These are phyloP conservation scores for Suillus hirtellus DNA, from an alignment of 768 basidiomycete species.

Conservation along the genomic window DNA sequence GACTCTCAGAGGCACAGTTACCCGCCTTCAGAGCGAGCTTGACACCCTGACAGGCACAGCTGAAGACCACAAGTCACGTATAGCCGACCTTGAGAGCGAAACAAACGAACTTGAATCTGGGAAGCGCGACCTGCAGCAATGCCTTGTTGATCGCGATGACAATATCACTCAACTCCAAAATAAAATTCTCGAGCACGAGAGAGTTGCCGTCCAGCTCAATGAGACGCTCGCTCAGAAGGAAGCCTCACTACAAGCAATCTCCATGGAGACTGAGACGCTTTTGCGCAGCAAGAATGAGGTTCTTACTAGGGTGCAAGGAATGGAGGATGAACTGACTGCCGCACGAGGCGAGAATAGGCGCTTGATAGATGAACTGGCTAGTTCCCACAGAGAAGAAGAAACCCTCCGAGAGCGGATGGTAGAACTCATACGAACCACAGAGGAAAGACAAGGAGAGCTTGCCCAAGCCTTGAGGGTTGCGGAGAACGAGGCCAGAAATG, in stretches of 20 bases:
- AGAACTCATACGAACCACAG: constrained; percentile 15
- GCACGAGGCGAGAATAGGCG: constrained; percentile 1
- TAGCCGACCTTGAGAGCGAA: constrained; percentile 8
- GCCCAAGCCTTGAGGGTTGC: background rate
- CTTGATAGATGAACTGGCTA: constrained; percentile 14
- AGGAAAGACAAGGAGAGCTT: constrained; percentile 11
- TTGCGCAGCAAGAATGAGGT: constrained; percentile 18
- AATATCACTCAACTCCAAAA: background rate
- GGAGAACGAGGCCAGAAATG: background rate
- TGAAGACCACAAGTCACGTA: constrained; percentile 4
- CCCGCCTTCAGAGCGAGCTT: constrained; percentile 3
- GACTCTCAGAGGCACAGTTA: constrained; percentile 1
- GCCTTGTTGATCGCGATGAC: background rate
- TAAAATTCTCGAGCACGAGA: background rate
- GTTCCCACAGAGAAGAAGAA: constrained; percentile 16
- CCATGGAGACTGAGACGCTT: constrained; percentile 26
- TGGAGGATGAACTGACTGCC: background rate
- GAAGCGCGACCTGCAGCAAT: background rate
- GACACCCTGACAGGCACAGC: background rate
- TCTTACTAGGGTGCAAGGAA: background rate
- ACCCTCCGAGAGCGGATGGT: constrained; percentile 12
- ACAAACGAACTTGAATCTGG: constrained; percentile 3
- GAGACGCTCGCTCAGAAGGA: constrained; percentile 19
- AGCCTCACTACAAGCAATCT: constrained; percentile 26
- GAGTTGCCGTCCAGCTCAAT: constrained; percentile 9